Evolutionary conservation across 163 green algal species (phyloP), one percentile per base, ranked within the genome.

Genomic region (Smithsoniella earleae): DNA sequence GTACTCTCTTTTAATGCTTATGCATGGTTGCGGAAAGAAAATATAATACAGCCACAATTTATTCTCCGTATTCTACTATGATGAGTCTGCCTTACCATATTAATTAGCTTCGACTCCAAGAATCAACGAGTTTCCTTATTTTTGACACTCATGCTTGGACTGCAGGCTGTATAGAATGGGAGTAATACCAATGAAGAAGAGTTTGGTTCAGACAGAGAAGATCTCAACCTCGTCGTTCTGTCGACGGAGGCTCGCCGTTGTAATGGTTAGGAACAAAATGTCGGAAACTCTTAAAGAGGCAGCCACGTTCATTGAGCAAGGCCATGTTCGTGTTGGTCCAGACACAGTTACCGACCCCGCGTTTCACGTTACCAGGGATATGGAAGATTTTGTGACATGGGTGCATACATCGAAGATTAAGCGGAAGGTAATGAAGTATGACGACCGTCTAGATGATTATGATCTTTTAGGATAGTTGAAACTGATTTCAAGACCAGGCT

Each of bases 311-410:
- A 87, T 98, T 3, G 95, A 99, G 81, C 90, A 96, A 79, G 93
- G 93, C 2, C 93, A 98, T 76, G 87, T 98, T 27, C 86, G 94
- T 3, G 89, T 99, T 27, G 95, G 95, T 3, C 88, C 92, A 1
- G 83, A 95, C 62, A 95, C 89, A 0, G 85, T 96, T 13, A 92
- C 87, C 0, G 90, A 98, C 73, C 91, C 92, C 18, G 90, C 91
- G 1, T 96, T 89, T 76, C 82, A 92, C 63, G 91, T 99, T 13
- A 97, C 90, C 0, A 80, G 89, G 4, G 83, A 74, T 74, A 91
- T 96, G 85, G 94, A 98, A 82, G 94, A 99, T 82, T 97, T 96
- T 81, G 90, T 99, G 44, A 97, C 92, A 0, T 99, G 95, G 92
- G 89, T 96, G 36, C 92, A 98, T 81, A 97, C 91, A 3, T 89